Evolutionary conservation across 2,329 filamentous ascomycete genomes (phyloP).

Genomic region (Elsinoe arachidis): DNA sequence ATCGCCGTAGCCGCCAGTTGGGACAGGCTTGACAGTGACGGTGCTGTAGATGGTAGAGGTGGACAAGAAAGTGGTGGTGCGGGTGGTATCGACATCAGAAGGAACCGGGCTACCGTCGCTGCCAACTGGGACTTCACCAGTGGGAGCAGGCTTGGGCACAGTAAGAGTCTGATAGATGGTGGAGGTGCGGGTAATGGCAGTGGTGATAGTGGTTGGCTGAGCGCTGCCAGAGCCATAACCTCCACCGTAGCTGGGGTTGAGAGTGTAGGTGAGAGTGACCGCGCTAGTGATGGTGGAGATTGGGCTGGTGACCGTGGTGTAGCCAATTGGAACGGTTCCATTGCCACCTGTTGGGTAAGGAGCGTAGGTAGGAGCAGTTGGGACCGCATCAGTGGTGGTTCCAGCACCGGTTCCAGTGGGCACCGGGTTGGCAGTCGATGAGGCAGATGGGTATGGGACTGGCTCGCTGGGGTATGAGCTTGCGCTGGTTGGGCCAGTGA

Average conservation of each 20-base stretch:
- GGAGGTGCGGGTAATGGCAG: slow-evolving; percentile 28
- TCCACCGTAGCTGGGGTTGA: neutral
- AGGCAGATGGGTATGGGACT: slow-evolving; percentile 13
- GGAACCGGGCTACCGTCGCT: slow-evolving; percentile 1
- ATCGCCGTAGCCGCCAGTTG: slow-evolving; percentile 14
- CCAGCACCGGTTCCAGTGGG: slow-evolving; percentile 15
- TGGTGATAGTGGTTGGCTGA: slow-evolving; percentile 22
- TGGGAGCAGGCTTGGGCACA: slow-evolving; percentile 13
- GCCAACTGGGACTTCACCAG: slow-evolving; percentile 10
- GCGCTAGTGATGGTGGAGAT: slow-evolving; percentile 14
- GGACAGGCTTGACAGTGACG: slow-evolving; percentile 27
- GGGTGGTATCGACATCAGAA: slow-evolving; percentile 15
- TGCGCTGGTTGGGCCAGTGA: slow-evolving; percentile 10
- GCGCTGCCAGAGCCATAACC: neutral
- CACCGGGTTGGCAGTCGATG: slow-evolving; percentile 7
- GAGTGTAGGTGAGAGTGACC: slow-evolving; percentile 15
- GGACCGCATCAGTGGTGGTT: slow-evolving; percentile 13
- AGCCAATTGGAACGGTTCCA: slow-evolving; percentile 15
- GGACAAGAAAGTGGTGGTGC: slow-evolving; percentile 20
- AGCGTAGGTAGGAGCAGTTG: slow-evolving; percentile 12
- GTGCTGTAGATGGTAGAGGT: slow-evolving; percentile 28
- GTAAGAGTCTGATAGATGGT: slow-evolving; percentile 22
- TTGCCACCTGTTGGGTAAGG: slow-evolving; percentile 17
- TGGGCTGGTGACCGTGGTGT: slow-evolving; percentile 13
- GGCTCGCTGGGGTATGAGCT: slow-evolving; percentile 14